Evolutionary conservation across 2,329 filamentous ascomycete genomes (phyloP).

Genomic region (Aspergillus piperis): DNA sequence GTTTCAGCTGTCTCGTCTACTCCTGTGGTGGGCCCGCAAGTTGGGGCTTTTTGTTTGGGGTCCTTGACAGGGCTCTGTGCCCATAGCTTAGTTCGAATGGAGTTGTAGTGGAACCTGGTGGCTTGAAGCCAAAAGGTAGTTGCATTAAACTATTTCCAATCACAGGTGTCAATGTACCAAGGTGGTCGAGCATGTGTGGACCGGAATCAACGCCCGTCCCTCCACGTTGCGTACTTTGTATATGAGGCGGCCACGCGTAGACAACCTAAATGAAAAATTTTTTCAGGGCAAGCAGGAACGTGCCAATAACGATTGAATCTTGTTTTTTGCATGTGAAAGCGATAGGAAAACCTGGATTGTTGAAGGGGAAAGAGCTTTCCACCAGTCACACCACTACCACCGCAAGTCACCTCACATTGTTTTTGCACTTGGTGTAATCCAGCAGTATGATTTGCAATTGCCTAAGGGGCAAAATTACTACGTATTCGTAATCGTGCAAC

Average conservation of each 20-base stretch:
- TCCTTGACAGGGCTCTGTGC: background rate
- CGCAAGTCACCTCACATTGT: conserved; percentile 1
- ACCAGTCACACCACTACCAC: conserved; percentile 3
- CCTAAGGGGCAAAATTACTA: background rate
- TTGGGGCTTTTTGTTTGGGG: conserved; percentile 3
- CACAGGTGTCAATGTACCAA: background rate
- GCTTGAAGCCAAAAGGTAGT: conserved; percentile 1
- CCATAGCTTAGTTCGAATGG: background rate
- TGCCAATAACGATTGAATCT: background rate
- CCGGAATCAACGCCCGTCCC: background rate
- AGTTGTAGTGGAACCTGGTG: background rate
- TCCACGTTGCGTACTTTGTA: background rate
- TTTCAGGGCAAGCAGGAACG: background rate
- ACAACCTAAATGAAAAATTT: background rate
- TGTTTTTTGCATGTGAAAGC: conserved; percentile 1
- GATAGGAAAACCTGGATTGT: background rate
- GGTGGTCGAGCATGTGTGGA: background rate
- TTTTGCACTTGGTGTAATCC: background rate
- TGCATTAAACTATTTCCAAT: background rate
- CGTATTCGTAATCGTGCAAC: conserved; percentile 8
- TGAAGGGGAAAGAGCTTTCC: background rate
- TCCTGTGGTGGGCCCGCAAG: conserved; percentile 7
- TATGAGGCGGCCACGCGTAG: background rate
- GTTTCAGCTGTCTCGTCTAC: conserved; percentile 22
- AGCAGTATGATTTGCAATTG: background rate